Base-by-base conservation (phyloP, 2,329 filamentous ascomycete genomes). In the Polychaeton citri region DNA sequence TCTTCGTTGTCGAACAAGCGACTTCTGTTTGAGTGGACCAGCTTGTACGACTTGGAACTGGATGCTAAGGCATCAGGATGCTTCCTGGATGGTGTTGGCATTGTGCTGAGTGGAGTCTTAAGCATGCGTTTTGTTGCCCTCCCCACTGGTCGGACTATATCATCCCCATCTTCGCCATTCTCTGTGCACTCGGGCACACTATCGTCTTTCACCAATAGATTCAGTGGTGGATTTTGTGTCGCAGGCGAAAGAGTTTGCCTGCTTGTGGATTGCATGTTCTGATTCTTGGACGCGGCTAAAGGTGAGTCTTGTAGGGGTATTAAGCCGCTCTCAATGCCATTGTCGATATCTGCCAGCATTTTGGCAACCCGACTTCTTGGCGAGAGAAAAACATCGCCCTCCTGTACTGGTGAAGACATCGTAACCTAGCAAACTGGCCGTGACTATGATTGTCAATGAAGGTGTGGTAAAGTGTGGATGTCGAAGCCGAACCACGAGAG, bases 261-360 rank as follows among this genome's bases (percentile, higher is more conserved):
- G 24, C 12, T 7, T 4, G 7, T 28, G 12, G 12, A 15, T 15
- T 28, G 12, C 3, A 3, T 15, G 7, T 12, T 7, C 12, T 28
- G 12, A 15, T 28, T 15, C 15, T 10, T 3, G 15, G 24, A 28
- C 7, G 12, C 24, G 12, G 24, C 5, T 15, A 28, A 3, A 5
- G 24, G 15, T 5, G 12, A 10, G 4, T 3, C 15, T 28, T 28
- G 12, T 12, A 28, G 24, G 4, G 24, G 24, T 12, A 28, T 28
- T 10, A 12, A 10, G 24, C 24, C 24, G 24, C 15, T 28, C 12
- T 28, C 24, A 12, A 28, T 28, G 24, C 24, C 47, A 21, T 46
- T 40, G 38, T 50, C 47, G 15, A 44, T 40, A 17, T 50, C 46
- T 12, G 46, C 46, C 16, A 50, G 38, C 47, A 49, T 47, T 32